A percentile compares a stretch with the other conserved stretches of the same genome.
These are phyloP conservation scores for Jimgerdemannia lactiflua DNA, from an alignment of 192 early-diverging fungal species.

Conservation along the genomic window DNA sequence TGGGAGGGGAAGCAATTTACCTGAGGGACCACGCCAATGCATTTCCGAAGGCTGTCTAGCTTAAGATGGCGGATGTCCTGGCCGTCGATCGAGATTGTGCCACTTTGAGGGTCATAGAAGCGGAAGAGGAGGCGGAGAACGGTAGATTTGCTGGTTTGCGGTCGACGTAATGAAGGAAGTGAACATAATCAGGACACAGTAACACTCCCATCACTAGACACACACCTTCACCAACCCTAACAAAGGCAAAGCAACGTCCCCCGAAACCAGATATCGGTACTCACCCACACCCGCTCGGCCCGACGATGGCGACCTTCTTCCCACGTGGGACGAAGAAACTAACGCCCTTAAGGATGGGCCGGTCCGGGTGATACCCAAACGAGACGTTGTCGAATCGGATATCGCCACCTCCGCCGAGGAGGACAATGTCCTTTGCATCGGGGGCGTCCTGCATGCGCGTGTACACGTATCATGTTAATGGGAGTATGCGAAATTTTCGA, in stretches of 20 bases:
- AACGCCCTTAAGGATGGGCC: conserved; percentile 55
- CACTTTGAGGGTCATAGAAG: conserved; percentile 86
- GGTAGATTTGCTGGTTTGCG: conserved; percentile 61
- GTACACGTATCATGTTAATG: conserved; percentile 53
- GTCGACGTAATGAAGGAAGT: conserved; percentile 9
- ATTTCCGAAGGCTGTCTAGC: conserved; percentile 72
- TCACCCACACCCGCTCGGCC: conserved; percentile 91
- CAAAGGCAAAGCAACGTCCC: background rate
- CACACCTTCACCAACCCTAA: conserved; percentile 33
- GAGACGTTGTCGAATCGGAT: conserved; percentile 85
- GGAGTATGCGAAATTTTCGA: conserved; percentile 24
- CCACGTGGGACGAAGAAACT: conserved; percentile 85
- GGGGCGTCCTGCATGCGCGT: conserved; percentile 52
- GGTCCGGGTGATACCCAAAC: conserved; percentile 84
- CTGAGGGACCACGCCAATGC: conserved; percentile 89
- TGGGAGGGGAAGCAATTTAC: conserved; percentile 7
- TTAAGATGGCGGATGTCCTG: conserved; percentile 78
- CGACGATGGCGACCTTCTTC: conserved; percentile 87
- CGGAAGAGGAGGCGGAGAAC: conserved; percentile 86
- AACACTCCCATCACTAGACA: conserved; percentile 20
- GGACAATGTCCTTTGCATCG: conserved; percentile 46
- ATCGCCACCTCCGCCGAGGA: conserved; percentile 58
- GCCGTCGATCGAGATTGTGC: conserved; percentile 82
- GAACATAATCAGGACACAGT: conserved; percentile 24
- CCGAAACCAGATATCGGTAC: background rate